Base-by-base conservation (phyloP, 352 stramenopile genomes). In the Phytophthora fragariae region DNA sequence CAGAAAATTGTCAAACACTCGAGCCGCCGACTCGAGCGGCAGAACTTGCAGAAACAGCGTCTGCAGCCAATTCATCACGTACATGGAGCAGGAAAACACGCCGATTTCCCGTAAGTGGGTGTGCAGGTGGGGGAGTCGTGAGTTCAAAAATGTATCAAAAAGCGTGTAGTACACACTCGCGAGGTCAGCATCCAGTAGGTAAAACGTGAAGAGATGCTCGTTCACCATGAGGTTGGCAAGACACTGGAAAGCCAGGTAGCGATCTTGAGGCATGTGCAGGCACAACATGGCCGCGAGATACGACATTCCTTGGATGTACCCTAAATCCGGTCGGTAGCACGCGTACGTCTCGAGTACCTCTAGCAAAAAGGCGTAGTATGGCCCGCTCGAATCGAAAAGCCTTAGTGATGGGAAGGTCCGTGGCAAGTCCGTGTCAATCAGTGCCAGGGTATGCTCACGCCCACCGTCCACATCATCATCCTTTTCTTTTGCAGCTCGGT, bases 251-350 rank as follows among this genome's bases (percentile, higher is more conserved):
- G 85, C 77, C 62, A 94, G 58, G 49, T 89, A 96, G 19, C 86
- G 82, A 62, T 96, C 87, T 61, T 91, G 82, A 0, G 89, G 87
- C 81, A 97, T 95, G 74, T 96, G 89, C 10, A 97, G 70, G 65
- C 88, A 95, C 21, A 97, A 54, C 72, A 97, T 81, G 11, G 92
- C 92, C 0, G 91, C 89, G 15, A 97, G 69, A 59, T 97, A 97
- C 56, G 86, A 95, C 90, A 97, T 97, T 29, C 92, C 92, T 58
- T 97, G 92, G 56, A 97, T 95, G 57, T 97, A 97, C 0, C 92
- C 92, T 27, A 97, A 70, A 46, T 97, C 92, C 5, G 92, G 92
- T 3, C 92, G 87, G 59, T 96, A 96, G 63, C 87, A 94, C 6
- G 88, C 88, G 63, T 96, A 97, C 6, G 92, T 94, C 59, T 95